Evolutionary conservation across 1,139 yeast species (phyloP).

Genomic region (Lodderomyces orthopsilosis): DNA sequence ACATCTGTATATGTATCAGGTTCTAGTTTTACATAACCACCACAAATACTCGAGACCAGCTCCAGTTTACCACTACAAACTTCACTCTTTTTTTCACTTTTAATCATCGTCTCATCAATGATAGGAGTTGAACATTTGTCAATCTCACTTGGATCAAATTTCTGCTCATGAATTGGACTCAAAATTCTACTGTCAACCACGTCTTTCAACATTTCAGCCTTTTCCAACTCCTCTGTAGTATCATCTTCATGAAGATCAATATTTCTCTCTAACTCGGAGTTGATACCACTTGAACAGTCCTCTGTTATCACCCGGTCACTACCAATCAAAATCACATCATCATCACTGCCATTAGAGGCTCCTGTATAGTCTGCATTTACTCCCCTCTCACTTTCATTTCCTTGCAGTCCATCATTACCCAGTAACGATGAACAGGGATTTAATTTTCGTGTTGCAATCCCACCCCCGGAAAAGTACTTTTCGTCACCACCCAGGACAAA

Average conservation of each 20-base stretch:
- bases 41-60: background rate
- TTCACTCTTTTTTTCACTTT: background rate
- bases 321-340: slow-evolving; percentile 6
- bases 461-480: background rate
- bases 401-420: background rate
- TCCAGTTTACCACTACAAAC: background rate
- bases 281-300: background rate
- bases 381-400: background rate
- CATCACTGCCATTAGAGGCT: slow-evolving; percentile 4
- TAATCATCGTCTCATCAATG: background rate
- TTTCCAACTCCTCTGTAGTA: slow-evolving; percentile 10
- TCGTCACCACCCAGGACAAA: slow-evolving; percentile 6
- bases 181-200: background rate
- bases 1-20: background rate
- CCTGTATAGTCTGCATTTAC: background rate
- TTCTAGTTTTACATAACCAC: background rate
- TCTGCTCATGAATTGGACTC: slow-evolving; percentile 5
- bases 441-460: background rate
- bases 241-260: slow-evolving; percentile 7
- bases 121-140: slow-evolving; percentile 4
- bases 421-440: background rate
- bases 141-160: slow-evolving; percentile 2
- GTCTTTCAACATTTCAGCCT: slow-evolving; percentile 6
- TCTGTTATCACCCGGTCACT: background rate
- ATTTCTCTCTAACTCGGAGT: slow-evolving; percentile 8